Evolutionary conservation across 371 early-diverging fungal genomes (phyloP).

Genomic region (Mortierella sp.): DNA sequence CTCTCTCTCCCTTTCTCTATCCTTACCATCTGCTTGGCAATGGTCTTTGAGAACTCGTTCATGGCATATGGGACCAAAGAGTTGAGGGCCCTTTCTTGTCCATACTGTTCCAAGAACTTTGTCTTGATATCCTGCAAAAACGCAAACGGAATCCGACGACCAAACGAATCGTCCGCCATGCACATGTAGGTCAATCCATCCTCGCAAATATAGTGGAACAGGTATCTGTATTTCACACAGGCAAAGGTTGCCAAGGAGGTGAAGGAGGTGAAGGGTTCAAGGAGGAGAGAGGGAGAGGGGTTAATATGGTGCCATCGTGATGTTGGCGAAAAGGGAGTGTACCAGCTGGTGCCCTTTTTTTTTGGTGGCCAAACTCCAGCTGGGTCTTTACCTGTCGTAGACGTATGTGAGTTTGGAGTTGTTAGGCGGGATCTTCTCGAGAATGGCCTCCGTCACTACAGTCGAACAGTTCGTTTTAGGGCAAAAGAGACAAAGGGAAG

Average conservation of each 20-base stretch:
- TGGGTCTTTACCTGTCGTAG: conserved; percentile 77
- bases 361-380: background rate
- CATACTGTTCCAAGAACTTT: conserved; percentile 71
- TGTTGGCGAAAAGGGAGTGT: background rate
- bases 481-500: background rate
- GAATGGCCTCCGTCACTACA: conserved; percentile 88
- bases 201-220: conserved; percentile 90
- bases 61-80: conserved; percentile 79
- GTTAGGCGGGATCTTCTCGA: conserved; percentile 90
- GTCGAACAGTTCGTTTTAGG: background rate
- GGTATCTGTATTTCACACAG: conserved; percentile 63
- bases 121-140: conserved; percentile 86
- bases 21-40: conserved; percentile 86
- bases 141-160: conserved; percentile 89
- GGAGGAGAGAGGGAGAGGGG: background rate
- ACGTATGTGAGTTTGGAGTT: conserved; percentile 92
- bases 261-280: background rate
- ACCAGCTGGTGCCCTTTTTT: too few species aligned
- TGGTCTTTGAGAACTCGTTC: conserved; percentile 82
- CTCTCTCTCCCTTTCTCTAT: too few species aligned
- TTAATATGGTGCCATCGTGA: too few species aligned
- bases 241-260: background rate
- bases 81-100: conserved; percentile 62
- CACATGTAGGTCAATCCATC: conserved; percentile 88
- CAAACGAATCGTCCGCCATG: conserved; percentile 91